phyloP scores from a whole-genome alignment of 768 basidiomycete species.

The Leccinum imitatum region DNA sequence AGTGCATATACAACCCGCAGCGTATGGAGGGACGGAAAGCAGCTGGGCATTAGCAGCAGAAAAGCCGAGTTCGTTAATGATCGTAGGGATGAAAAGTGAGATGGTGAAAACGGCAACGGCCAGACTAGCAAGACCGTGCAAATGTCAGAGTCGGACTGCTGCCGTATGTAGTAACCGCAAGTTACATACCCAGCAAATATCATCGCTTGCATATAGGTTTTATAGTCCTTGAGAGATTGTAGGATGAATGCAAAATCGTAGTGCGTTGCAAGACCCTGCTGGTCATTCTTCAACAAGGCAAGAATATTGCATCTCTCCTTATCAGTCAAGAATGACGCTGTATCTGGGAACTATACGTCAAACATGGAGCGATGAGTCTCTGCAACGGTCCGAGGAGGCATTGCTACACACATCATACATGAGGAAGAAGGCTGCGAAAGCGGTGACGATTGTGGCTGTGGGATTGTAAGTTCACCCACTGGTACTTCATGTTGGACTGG shows the following conservation, averaged over 20 bases:
- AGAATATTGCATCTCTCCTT: conserved; percentile 41
- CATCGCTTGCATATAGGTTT: conserved; percentile 33
- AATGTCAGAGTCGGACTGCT: conserved; percentile 3
- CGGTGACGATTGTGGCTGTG: conserved; percentile 25
- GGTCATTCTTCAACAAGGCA: conserved; percentile 40
- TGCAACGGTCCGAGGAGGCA: conserved; percentile 1
- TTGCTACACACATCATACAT: conserved; percentile 46
- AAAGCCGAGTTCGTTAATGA: conserved; percentile 50
- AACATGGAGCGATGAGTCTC: background rate
- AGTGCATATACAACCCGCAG: conserved; percentile 45
- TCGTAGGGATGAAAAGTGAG: conserved; percentile 50
- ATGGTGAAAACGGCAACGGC: conserved; percentile 45
- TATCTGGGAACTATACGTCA: conserved; percentile 49
- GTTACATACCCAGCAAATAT: conserved; percentile 42
- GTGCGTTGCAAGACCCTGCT: conserved; percentile 44
- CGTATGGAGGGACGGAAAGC: conserved; percentile 51
- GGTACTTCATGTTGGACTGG: background rate
- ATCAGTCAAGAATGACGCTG: conserved; percentile 52
- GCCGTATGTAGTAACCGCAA: background rate
- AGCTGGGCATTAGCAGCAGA: conserved; percentile 49
- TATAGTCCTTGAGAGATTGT: conserved; percentile 50
- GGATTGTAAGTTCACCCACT: background rate
- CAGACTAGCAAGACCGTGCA: conserved; percentile 26
- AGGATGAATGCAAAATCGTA: conserved; percentile 45
- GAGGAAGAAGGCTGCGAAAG: conserved; percentile 42